Conservation (phyloP, 768 basidiomycete species). For the Rhizopogon vesiculosus region DNA sequence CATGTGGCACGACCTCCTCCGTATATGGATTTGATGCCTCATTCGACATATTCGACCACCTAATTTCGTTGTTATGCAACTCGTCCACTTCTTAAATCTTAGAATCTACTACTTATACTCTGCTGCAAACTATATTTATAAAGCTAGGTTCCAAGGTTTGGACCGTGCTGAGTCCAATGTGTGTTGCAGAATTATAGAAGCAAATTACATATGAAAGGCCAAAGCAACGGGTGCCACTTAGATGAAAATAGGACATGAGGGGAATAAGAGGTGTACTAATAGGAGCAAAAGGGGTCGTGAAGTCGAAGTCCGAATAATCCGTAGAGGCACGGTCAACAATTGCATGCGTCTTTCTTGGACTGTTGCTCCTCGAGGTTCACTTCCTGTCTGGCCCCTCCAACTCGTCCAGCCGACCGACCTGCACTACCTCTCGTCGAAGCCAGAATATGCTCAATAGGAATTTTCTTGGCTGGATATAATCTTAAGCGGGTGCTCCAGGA, state of each 20-base stretch:
- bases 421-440: constrained; percentile 73
- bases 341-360: constrained; percentile 74
- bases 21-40: constrained; percentile 46
- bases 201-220: constrained; percentile 21
- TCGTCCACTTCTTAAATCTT: background rate
- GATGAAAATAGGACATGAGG: constrained; percentile 14
- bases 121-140: constrained; percentile 5
- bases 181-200: constrained; percentile 19
- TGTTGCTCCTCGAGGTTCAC: constrained; percentile 71
- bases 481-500: background rate
- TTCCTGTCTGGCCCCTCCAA: constrained; percentile 43
- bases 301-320: constrained; percentile 7
- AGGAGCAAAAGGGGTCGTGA: background rate
- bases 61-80: background rate
- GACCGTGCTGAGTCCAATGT: constrained; percentile 5
- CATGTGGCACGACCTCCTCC: constrained; percentile 56
- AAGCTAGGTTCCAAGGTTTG: background rate
- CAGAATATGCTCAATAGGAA: constrained; percentile 91
- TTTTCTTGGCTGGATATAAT: constrained; percentile 60
- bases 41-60: constrained; percentile 9
- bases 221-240: constrained; percentile 19
- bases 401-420: constrained; percentile 57
- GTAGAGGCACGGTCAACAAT: constrained; percentile 50
- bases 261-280: background rate
- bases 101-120: background rate